These are phyloP conservation scores for Ophiorrhiza pumila DNA, from an alignment of 257 asterid genomes.

Conservation along the genomic window DNA sequence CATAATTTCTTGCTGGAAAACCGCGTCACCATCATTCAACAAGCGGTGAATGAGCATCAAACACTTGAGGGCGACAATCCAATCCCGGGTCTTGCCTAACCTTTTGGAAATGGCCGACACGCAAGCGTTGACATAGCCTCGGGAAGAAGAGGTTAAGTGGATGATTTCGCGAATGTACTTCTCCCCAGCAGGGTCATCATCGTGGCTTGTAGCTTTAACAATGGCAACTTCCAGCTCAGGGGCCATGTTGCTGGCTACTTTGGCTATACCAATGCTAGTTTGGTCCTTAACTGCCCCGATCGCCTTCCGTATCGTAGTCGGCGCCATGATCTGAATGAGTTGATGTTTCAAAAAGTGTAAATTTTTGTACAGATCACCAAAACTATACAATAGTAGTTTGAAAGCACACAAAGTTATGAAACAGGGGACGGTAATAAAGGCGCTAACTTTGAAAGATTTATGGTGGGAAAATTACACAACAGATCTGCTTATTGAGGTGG, in stretches of 20 bases:
- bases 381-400: neutral
- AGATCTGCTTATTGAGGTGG: conserved; percentile 13
- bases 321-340: conserved; percentile 44
- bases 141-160: conserved; percentile 54
- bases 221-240: conserved; percentile 79
- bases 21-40: conserved; percentile 56
- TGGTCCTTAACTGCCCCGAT: conserved; percentile 87
- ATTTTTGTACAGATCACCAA: neutral
- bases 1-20: conserved; percentile 68
- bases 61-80: conserved; percentile 79
- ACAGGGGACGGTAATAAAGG: neutral
- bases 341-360: neutral
- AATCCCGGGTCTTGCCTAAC: conserved; percentile 72
- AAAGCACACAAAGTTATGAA: neutral
- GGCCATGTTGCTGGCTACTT: conserved; percentile 71
- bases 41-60: conserved; percentile 63
- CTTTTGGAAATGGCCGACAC: conserved; percentile 53
- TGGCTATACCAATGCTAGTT: conserved; percentile 71
- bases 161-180: conserved; percentile 64
- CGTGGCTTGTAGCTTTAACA: conserved; percentile 80
- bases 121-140: conserved; percentile 63
- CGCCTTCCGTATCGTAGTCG: conserved; percentile 69
- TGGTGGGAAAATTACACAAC: neutral
- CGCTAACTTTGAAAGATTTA: neutral
- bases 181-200: conserved; percentile 76